Conservation (phyloP, 768 basidiomycete species). For the Nidula microcarpa region DNA sequence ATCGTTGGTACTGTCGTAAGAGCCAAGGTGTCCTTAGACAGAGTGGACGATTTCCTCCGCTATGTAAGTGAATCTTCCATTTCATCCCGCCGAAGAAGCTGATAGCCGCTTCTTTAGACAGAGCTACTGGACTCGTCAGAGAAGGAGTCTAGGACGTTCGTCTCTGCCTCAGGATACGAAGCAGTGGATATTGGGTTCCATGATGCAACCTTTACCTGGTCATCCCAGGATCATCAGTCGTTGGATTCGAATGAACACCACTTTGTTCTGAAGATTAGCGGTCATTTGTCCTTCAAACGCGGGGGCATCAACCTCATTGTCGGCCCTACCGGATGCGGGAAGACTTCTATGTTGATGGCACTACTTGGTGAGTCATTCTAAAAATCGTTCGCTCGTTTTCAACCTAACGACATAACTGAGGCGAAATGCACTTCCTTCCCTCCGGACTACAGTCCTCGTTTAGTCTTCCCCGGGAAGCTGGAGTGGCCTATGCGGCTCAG, state of each 20-base stretch:
- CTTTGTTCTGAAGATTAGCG: conserved; percentile 48
- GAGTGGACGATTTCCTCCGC: conserved; percentile 39
- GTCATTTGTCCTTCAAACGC: conserved; percentile 51
- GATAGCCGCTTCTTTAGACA: conserved; percentile 30
- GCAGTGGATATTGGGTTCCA: conserved; percentile 46
- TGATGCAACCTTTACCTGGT: conserved; percentile 58
- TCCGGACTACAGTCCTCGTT: conserved; percentile 55
- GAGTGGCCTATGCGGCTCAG: conserved; percentile 80
- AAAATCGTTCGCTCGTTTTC: background rate
- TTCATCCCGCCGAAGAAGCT: no score
- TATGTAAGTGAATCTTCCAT: background rate
- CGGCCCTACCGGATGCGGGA: conserved; percentile 58
- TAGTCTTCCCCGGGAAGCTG: conserved; percentile 62
- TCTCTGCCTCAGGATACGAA: background rate
- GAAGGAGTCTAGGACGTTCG: conserved; percentile 8
- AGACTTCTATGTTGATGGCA: conserved; percentile 63
- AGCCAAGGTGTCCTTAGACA: conserved; percentile 65
- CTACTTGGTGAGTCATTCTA: conserved; percentile 38
- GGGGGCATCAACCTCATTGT: conserved; percentile 53
- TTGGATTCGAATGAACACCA: no score
- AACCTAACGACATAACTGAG: conserved; percentile 12
- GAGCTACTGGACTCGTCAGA: conserved; percentile 44
- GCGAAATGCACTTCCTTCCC: conserved; percentile 66
- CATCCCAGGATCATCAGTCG: conserved; percentile 20
- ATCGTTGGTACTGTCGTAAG: conserved; percentile 17